phyloP scores from a whole-genome alignment of 768 basidiomycete genomes.

The Holtermannia corniformis region DNA sequence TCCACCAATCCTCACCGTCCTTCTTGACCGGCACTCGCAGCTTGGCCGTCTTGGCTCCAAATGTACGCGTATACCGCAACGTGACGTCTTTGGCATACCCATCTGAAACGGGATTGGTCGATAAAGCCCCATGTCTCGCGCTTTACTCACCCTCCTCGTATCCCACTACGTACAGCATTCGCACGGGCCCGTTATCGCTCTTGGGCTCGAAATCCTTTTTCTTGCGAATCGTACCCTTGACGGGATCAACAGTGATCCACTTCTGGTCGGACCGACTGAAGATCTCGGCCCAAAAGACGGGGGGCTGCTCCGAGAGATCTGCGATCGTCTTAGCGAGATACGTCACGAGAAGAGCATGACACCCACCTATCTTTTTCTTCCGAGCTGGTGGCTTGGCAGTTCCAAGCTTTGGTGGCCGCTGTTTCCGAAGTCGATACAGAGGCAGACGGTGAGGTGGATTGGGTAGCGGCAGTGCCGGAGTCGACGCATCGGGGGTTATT shows the following conservation, averaged over 20 bases:
- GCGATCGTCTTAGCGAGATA: neutral
- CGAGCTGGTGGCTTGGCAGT: constrained; percentile 15
- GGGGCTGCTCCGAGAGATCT: constrained; percentile 49
- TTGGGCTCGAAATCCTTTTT: constrained; percentile 70
- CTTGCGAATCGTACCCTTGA: constrained; percentile 69
- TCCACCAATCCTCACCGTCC: constrained; percentile 78
- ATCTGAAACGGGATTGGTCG: constrained; percentile 45
- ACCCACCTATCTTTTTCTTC: constrained; percentile 29
- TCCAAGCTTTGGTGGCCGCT: constrained; percentile 46
- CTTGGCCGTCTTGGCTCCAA: constrained; percentile 55
- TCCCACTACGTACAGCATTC: constrained; percentile 86
- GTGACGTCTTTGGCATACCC: constrained; percentile 87
- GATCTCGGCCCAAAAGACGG: constrained; percentile 94
- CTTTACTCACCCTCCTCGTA: constrained; percentile 61
- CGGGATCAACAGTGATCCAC: constrained; percentile 89
- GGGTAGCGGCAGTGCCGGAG: too few relatives aligned
- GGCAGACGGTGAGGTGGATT: neutral
- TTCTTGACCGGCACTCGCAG: constrained; percentile 44
- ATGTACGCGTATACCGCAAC: constrained; percentile 72
- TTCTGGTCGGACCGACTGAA: constrained; percentile 82
- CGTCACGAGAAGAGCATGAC: neutral
- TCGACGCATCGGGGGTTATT: neutral
- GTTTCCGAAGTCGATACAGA: constrained; percentile 42
- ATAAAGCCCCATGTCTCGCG: neutral
- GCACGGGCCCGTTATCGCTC: constrained; percentile 53